Base-by-base conservation (phyloP, 179 eudicot genomes). In the Spinacia oleracea region DNA sequence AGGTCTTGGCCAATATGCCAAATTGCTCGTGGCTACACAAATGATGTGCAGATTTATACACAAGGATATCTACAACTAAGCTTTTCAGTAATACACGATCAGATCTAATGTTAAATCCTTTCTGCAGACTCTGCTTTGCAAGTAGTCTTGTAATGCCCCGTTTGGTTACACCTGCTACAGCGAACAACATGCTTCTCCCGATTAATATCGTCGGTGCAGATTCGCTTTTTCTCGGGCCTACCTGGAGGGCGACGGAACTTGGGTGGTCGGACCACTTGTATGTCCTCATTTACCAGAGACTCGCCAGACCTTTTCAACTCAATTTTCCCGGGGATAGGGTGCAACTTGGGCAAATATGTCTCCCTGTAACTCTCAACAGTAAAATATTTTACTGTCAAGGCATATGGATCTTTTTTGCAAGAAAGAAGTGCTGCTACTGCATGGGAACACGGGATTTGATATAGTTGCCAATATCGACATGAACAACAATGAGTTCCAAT, bases 71-170 rank as follows among this genome's bases (percentile, higher is more conserved):
- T 50, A 58, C 9, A 15, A 25, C n/a, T 40, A 27, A 70, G 38
- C 51, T 59, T 70, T 20, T 31, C 14, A 68, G 42, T 63, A 56
- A 69, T n/a, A 20, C 70, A 78, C 66, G 58, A 9, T 70, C n/a
- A 78, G 11, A 71, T 0, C 64, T 73, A 66, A 74, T 80, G 78
- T 53, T 80, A 82, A 46, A 84, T 32, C 67, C 84, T 70, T 75
- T 64, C 68, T 27, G 60, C 73, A 11, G 51, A 46, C 25, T 77
- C 82, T 60, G 81, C 80, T 85, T 89, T 89, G 83, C 94, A 90
- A 72, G 94, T 87, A 20, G 92, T 85, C 87, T 84, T 89, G 62
- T 86, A 91, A 73, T 91, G 91, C 59, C 94, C 92, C 15, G 88
- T 83, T 84, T 84, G 90, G 82, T 91, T 88, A 75, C 94, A 89